Conservation (phyloP, 192 early-diverging fungal genomes). For the Mortierella hygrophila region DNA sequence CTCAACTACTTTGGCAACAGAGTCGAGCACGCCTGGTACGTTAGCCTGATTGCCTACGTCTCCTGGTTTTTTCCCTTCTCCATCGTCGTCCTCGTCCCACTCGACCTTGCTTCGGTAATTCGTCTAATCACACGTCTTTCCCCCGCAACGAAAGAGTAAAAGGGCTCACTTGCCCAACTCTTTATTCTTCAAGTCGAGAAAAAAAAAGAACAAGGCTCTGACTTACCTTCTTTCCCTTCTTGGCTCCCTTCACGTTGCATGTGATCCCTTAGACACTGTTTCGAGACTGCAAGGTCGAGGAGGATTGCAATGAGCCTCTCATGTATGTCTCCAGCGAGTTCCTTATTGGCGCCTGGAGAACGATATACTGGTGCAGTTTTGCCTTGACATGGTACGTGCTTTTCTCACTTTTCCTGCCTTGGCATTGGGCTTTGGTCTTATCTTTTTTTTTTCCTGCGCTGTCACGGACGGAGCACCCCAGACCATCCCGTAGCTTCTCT, state of each 20-base stretch:
- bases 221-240: neutral
- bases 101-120: conserved; percentile 85
- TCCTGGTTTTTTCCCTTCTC: conserved; percentile 95
- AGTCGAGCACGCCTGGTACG: conserved; percentile 85
- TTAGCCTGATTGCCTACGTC: conserved; percentile 75
- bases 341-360: conserved; percentile 83
- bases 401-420: neutral
- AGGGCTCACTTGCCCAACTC: neutral
- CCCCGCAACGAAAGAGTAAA: neutral
- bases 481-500: neutral
- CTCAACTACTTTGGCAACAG: conserved; percentile 87
- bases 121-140: neutral
- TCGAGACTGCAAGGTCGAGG: conserved; percentile 68
- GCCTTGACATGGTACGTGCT: conserved; percentile 81
- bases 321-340: conserved; percentile 80
- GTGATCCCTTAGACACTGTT: conserved; percentile 71
- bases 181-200: conserved; percentile 7
- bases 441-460: neutral
- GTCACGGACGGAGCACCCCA: too few species aligned
- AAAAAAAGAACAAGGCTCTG: neutral
- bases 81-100: conserved; percentile 89
- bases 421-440: neutral
- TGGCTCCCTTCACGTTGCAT: neutral
- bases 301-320: conserved; percentile 78
- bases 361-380: conserved; percentile 94